Conservation (phyloP, 2,329 filamentous ascomycete genomes). For the Teratosphaeria destructans region DNA sequence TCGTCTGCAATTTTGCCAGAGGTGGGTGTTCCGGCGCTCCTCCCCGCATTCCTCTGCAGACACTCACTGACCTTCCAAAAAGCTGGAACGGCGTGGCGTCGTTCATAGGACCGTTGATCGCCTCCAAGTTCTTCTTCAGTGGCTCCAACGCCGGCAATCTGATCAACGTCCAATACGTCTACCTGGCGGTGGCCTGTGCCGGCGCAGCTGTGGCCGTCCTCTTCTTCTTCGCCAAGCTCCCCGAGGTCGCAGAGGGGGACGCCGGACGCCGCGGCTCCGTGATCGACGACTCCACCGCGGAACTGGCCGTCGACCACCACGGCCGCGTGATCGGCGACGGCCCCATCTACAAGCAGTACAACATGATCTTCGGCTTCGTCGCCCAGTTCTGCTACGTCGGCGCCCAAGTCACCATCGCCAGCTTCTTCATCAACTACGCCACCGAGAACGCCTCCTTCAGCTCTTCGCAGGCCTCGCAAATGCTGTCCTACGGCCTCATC, state of each 20-base stretch:
- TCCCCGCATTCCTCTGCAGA: no score
- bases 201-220: slow-evolving; percentile 25
- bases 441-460: slow-evolving; percentile 24
- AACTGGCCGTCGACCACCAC: slow-evolving; percentile 20
- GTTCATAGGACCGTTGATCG: slow-evolving; percentile 31
- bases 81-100: slow-evolving; percentile 29
- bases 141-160: slow-evolving; percentile 23
- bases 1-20: slow-evolving; percentile 31
- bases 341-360: slow-evolving; percentile 30
- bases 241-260: slow-evolving; percentile 23
- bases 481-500: slow-evolving; percentile 30
- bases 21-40: no score
- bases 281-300: slow-evolving; percentile 17
- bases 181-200: slow-evolving; percentile 29
- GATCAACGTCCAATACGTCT: slow-evolving; percentile 30
- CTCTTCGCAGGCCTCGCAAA: slow-evolving; percentile 23
- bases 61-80: no score
- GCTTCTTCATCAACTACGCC: slow-evolving; percentile 33
- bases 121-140: slow-evolving; percentile 30
- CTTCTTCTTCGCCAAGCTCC: slow-evolving; percentile 29
- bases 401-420: slow-evolving; percentile 27
- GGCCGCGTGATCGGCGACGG: slow-evolving; percentile 23
- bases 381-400: slow-evolving; percentile 30
- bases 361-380: slow-evolving; percentile 30
- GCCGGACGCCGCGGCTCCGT: slow-evolving; percentile 17